phyloP scores from a whole-genome alignment of 2,329 filamentous ascomycete genomes.

The Domatiomyces catenatus region DNA sequence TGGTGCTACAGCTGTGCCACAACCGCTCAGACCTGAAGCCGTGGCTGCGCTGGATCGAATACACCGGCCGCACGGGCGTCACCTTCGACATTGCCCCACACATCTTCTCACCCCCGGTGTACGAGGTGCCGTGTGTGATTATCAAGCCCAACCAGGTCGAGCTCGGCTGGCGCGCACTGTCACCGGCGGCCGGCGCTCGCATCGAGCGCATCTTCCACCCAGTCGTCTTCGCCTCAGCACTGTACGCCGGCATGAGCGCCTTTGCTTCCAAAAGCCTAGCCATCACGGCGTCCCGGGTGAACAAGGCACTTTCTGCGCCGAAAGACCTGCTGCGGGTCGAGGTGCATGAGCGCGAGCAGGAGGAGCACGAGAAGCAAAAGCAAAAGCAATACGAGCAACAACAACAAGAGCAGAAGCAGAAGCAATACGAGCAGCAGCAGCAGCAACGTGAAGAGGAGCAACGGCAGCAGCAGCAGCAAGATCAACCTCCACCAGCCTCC shows the following conservation, averaged over 20 bases:
- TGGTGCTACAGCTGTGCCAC: neutral
- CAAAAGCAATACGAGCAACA: neutral
- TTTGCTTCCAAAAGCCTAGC: slow-evolving; percentile 5
- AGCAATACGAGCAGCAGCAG: neutral
- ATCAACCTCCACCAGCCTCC: neutral
- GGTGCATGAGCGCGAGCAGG: neutral
- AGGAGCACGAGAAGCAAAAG: neutral
- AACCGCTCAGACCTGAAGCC: neutral
- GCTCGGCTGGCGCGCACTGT: slow-evolving; percentile 10
- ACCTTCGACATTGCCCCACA: slow-evolving; percentile 9
- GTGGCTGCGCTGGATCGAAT: slow-evolving; percentile 1
- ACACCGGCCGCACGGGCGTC: neutral
- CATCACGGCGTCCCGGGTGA: slow-evolving; percentile 2
- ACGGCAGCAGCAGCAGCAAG: neutral
- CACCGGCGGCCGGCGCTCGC: slow-evolving; percentile 8
- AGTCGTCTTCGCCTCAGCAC: slow-evolving; percentile 7
- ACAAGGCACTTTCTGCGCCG: neutral
- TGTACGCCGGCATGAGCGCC: slow-evolving; percentile 9
- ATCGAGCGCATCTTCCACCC: slow-evolving; percentile 14
- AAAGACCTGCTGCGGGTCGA: neutral
- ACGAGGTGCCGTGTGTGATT: slow-evolving; percentile 13
- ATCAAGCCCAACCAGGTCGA: slow-evolving; percentile 4
- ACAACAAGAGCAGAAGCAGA: neutral
- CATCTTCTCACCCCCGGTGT: slow-evolving; percentile 7
- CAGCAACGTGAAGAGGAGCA: neutral